These are phyloP conservation scores for Obelidium mucronatum DNA, from an alignment of 192 early-diverging fungal genomes.

Conservation along the genomic window DNA sequence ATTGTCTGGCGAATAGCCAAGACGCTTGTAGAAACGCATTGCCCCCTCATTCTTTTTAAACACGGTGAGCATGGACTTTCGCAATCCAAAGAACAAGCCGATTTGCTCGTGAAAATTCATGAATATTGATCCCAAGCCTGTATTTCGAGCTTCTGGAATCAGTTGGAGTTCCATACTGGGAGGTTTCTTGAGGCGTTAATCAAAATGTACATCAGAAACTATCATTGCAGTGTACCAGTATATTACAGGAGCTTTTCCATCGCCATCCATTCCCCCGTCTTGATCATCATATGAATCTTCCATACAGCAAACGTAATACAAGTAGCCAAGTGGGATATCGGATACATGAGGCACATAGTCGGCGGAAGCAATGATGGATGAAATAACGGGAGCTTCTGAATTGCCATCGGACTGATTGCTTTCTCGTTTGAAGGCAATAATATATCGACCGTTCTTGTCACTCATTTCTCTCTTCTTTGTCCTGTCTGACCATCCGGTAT, in stretches of 20 bases:
- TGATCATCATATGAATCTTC: slow-evolving; percentile 69
- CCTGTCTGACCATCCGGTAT: slow-evolving; percentile 67
- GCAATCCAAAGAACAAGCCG: slow-evolving; percentile 60
- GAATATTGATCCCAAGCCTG: slow-evolving; percentile 65
- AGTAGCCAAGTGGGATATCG: slow-evolving; percentile 54
- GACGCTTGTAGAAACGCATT: slow-evolving; percentile 66
- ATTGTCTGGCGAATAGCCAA: slow-evolving; percentile 67
- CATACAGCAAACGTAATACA: slow-evolving; percentile 69
- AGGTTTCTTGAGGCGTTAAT: background rate
- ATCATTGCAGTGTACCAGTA: slow-evolving; percentile 68
- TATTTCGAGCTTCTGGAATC: slow-evolving; percentile 42
- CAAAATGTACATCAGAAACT: background rate
- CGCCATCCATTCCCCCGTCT: slow-evolving; percentile 42
- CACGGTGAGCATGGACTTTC: slow-evolving; percentile 72
- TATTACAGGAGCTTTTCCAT: slow-evolving; percentile 48
- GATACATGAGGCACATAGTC: slow-evolving; percentile 20
- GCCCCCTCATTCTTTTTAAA: slow-evolving; percentile 73
- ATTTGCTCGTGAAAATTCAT: slow-evolving; percentile 62
- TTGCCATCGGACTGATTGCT: too few relatives aligned
- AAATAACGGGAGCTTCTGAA: background rate
- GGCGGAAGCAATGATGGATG: background rate
- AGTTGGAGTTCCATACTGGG: slow-evolving; percentile 74
- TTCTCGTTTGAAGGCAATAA: slow-evolving; percentile 48
- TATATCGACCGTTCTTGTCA: slow-evolving; percentile 58
- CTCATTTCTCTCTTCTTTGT: slow-evolving; percentile 66